Evolutionary conservation across 78 protist species (phyloP).

Genomic region (Creolimax fragrantissima): DNA sequence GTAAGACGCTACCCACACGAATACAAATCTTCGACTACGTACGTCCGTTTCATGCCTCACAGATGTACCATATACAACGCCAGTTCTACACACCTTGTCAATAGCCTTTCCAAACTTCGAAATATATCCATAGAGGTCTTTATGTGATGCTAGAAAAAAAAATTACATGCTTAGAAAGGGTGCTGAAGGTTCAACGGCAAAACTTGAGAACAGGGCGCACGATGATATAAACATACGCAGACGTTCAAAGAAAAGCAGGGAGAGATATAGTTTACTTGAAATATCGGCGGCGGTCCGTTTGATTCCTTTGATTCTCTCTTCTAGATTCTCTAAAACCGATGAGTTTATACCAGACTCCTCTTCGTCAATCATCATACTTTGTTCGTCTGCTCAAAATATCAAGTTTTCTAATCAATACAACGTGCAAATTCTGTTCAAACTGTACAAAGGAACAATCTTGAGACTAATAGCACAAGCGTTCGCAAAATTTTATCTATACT

Average conservation of each 20-base stretch:
- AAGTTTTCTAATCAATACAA: no score
- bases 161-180: background rate
- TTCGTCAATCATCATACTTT: background rate
- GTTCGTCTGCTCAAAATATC: background rate
- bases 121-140: background rate
- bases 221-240: no score
- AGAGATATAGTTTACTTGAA: background rate
- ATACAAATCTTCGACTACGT: no score
- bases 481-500: no score
- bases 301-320: background rate
- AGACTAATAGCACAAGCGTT: no score
- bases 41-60: no score
- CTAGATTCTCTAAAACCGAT: background rate
- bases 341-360: background rate
- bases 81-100: constrained; percentile 34
- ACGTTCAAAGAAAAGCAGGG: no score
- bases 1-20: no score
- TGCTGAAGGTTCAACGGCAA: background rate
- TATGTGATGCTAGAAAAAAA: background rate
- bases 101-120: constrained; percentile 51
- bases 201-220: no score
- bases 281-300: background rate
- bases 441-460: no score
- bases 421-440: no score
- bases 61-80: no score